phyloP scores from a whole-genome alignment of 1,139 yeast species.

The Suhomyces ambrosiae region DNA sequence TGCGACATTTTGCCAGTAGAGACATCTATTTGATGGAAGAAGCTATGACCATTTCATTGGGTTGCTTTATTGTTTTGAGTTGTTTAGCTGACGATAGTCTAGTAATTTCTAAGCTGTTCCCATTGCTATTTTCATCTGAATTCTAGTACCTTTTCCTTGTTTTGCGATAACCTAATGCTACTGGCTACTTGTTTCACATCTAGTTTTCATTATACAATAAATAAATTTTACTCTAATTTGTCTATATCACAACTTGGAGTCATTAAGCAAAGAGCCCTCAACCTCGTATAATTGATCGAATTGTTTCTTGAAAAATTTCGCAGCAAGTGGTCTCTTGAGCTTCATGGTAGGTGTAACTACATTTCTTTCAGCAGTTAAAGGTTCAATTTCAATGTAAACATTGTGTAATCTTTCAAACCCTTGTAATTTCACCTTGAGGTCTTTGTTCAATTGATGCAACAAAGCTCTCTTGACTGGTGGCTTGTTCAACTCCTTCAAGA shows the following conservation, averaged over 20 bases:
- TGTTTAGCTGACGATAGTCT: no score
- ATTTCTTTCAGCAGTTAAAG: slow-evolving; percentile 26
- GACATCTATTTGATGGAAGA: no score
- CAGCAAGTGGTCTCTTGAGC: slow-evolving; percentile 28
- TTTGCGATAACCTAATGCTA: no score
- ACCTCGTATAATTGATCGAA: slow-evolving; percentile 23
- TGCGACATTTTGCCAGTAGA: no score
- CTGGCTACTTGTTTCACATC: no score
- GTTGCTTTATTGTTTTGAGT: no score
- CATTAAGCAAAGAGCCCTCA: slow-evolving; percentile 23
- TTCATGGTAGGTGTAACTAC: slow-evolving; percentile 31
- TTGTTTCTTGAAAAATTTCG: slow-evolving; percentile 23
- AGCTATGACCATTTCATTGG: no score
- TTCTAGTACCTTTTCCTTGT: no score
- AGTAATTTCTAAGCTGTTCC: no score
- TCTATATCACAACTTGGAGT: slow-evolving; percentile 15
- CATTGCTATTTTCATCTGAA: no score
- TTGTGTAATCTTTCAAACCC: slow-evolving; percentile 31
- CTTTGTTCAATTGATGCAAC: slow-evolving; percentile 16
- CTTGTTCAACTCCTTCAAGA: slow-evolving; percentile 19
- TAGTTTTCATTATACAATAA: no score
- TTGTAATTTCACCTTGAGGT: slow-evolving; percentile 16
- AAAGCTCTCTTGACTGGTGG: slow-evolving; percentile 15
- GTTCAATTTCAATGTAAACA: slow-evolving; percentile 27
- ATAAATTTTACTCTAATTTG: background rate